A percentile compares a stretch with the other conserved stretches of the same genome.
Evolutionary conservation across 164 flowering plant genomes (phyloP).

Genomic region (Liquidambar formosana): DNA sequence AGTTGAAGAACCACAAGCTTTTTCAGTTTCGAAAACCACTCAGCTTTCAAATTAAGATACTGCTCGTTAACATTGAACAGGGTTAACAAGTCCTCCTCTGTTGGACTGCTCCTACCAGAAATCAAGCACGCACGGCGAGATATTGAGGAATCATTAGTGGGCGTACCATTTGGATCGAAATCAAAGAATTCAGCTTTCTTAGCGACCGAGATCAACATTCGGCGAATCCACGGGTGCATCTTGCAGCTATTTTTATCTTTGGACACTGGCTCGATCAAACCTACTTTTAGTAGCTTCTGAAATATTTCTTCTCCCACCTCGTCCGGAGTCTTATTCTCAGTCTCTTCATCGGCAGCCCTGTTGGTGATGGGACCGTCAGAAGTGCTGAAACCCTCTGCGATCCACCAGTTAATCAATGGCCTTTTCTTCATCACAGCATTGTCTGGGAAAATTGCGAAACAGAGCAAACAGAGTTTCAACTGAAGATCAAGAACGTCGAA

Average conservation of each 20-base stretch:
- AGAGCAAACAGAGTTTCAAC: constrained; percentile 15
- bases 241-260: neutral
- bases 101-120: too few species aligned
- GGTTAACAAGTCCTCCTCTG: too few species aligned
- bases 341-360: too few species aligned
- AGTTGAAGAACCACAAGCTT: too few species aligned
- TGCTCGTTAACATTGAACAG: too few species aligned
- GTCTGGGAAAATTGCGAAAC: constrained; percentile 20
- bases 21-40: too few species aligned
- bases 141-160: neutral
- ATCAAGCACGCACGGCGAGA: neutral
- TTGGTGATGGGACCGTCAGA: too few species aligned
- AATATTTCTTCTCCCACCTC: too few species aligned
- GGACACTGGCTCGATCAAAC: too few species aligned
- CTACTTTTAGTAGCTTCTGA: too few species aligned
- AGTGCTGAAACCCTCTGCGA: constrained; percentile 11
- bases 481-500: constrained; percentile 1
- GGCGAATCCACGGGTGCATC: constrained; percentile 1
- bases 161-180: neutral
- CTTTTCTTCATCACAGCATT: constrained; percentile 17
- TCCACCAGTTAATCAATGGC: constrained; percentile 20
- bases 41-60: too few species aligned
- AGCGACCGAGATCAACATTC: neutral
- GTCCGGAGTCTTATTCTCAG: too few species aligned
- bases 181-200: neutral